Conservation (phyloP, 768 basidiomycete genomes). For the Leccinum subgranulosum region DNA sequence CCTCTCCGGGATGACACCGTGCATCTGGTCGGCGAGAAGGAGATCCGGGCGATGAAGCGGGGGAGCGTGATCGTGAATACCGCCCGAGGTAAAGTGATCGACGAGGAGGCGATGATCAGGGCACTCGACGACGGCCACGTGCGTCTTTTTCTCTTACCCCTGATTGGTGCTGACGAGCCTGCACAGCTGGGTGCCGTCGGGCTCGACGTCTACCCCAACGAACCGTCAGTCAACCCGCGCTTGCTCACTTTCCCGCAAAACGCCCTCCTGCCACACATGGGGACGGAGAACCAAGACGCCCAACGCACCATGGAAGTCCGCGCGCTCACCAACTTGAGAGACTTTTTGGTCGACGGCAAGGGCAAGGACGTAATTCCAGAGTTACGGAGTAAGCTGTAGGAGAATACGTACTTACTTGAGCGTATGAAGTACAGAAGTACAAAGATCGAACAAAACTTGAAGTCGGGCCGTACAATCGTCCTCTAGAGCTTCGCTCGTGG, state of each 20-base stretch:
- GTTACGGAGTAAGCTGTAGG: constrained; percentile 24
- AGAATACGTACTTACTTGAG: background rate
- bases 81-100: constrained; percentile 86
- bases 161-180: background rate
- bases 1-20: constrained; percentile 75
- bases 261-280: constrained; percentile 89
- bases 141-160: constrained; percentile 28
- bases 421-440: background rate
- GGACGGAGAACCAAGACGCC: constrained; percentile 80
- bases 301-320: constrained; percentile 82
- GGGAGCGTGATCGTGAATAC: constrained; percentile 83
- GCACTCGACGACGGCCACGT: constrained; percentile 88
- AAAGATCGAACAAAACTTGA: no score
- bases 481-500: constrained; percentile 18
- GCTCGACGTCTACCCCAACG: constrained; percentile 83
- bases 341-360: constrained; percentile 60
- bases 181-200: constrained; percentile 46
- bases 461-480: background rate
- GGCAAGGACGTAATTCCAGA: constrained; percentile 72
- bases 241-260: constrained; percentile 80
- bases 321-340: constrained; percentile 73
- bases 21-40: constrained; percentile 68
- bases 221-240: constrained; percentile 75
- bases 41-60: constrained; percentile 74
- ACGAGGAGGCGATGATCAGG: constrained; percentile 82